Conservation (phyloP, 202 grass and related monocot species). For the Hordeum pubiflorum region DNA sequence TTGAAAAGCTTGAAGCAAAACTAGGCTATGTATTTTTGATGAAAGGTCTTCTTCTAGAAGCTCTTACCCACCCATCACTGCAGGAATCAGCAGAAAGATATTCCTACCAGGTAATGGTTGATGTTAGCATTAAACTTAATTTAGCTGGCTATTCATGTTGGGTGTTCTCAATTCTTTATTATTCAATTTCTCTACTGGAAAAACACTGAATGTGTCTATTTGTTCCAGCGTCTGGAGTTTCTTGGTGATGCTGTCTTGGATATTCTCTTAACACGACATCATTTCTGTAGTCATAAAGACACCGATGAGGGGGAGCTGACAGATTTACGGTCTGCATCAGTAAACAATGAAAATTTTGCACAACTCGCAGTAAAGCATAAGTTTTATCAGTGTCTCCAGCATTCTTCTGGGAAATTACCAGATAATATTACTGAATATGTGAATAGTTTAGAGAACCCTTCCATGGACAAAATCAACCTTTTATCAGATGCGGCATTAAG, state of each 20-base stretch:
- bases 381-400: conserved; percentile 63
- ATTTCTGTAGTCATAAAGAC: conserved; percentile 67
- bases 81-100: conserved; percentile 60
- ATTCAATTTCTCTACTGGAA: conserved; percentile 16
- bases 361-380: conserved; percentile 73
- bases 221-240: conserved; percentile 79
- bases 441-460: conserved; percentile 39
- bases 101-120: conserved; percentile 60
- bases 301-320: conserved; percentile 74
- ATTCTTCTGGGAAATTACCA: conserved; percentile 54
- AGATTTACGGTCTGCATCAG: conserved; percentile 82
- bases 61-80: conserved; percentile 75
- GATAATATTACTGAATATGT: conserved; percentile 71
- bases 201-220: neutral
- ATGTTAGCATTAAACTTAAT: conserved; percentile 12
- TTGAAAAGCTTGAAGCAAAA: conserved; percentile 78
- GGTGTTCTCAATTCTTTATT: neutral
- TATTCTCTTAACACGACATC: conserved; percentile 65
- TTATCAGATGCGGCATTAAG: conserved; percentile 33
- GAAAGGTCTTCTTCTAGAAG: conserved; percentile 75
- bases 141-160: conserved; percentile 19
- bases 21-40: conserved; percentile 50
- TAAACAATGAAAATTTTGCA: conserved; percentile 94
- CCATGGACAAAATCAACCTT: conserved; percentile 30
- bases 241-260: conserved; percentile 87